These are phyloP conservation scores for Dryas alaskensis DNA, from an alignment of 306 rosid species.

Conservation along the genomic window DNA sequence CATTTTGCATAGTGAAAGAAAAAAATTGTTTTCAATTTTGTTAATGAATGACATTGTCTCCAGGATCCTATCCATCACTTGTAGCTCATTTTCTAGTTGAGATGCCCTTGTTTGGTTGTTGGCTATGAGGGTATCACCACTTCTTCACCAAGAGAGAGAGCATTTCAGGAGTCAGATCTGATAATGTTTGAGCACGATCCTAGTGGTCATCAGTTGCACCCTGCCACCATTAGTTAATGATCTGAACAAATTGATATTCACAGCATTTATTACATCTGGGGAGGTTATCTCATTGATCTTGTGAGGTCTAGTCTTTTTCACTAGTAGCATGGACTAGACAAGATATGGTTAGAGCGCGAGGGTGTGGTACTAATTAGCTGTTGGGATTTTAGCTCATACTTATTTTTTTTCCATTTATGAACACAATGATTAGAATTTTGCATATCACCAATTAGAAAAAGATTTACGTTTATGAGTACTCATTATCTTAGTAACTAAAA, in stretches of 20 bases:
- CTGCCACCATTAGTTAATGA: not conserved
- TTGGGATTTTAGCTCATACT: not conserved
- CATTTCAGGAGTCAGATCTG: not conserved
- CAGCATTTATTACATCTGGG: no score
- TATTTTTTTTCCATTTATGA: not conserved
- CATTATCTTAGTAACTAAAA: not conserved
- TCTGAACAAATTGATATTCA: no score
- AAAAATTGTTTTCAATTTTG: no score
- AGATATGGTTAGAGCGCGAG: not conserved
- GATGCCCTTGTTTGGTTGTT: not conserved
- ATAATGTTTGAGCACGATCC: not conserved
- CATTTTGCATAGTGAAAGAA: not conserved
- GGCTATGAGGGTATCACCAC: not conserved
- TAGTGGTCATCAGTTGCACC: not conserved
- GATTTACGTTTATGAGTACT: not conserved
- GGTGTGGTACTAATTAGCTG: not conserved
- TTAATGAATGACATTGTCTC: no score
- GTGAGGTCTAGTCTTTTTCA: not conserved
- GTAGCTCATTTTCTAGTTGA: not conserved
- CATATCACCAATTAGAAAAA: not conserved
- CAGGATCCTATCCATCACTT: no score
- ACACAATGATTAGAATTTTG: not conserved
- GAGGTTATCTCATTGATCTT: no score
- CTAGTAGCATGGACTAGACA: not conserved
- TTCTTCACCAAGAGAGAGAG: no score